Base-by-base conservation (phyloP, 2,329 filamentous ascomycete genomes). In the Phyllosticta citriasiana region DNA sequence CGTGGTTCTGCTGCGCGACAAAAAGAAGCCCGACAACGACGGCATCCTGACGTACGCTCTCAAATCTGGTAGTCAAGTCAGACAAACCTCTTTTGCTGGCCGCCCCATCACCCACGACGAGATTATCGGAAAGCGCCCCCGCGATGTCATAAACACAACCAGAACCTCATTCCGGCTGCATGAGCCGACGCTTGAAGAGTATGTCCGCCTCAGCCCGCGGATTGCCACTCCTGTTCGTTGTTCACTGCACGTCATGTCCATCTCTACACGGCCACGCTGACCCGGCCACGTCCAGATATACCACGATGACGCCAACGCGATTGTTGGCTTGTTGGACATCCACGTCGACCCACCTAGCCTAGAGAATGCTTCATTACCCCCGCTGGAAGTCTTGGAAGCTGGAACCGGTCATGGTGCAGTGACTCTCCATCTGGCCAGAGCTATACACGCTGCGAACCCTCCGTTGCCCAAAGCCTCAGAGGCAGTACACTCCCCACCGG, bases 351-450 rank as follows among this genome's bases (percentile, higher is more conserved):
- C 30, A 65, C 68, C 47, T 68, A 74, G 70, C 73, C 5, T 71
- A 74, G 12, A 40, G 24, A 47, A 19, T 10, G 27, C 16, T 1
- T 22, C 51, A 14, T 50, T 64, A 57, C 72, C 77, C 8, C 82
- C 80, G 0, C 72, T 92, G 12, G 88, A 93, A 69, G 88, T 94
- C 53, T 85, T 94, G 58, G 90, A 94, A 73, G 89, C 89, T 55
- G 89, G 90, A 16, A 94, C 89, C 3, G 90, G 89, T n/a, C 88
- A 92, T 78, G 90, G 89, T 62, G 86, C 87, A 35, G 74, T 94
- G 62, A 93, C 89, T 0, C 74, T 94, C 4, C 84, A 92, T 68
- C 79, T 94, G 24, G 85, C 88, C 30, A 82, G 88, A 58, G 88
- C 88, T 2, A 83, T 94, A 54, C 87, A 92, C 69, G 88, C 83